Evolutionary conservation across 2,329 filamentous ascomycete genomes (phyloP).

Genomic region (Cercospora sojina): DNA sequence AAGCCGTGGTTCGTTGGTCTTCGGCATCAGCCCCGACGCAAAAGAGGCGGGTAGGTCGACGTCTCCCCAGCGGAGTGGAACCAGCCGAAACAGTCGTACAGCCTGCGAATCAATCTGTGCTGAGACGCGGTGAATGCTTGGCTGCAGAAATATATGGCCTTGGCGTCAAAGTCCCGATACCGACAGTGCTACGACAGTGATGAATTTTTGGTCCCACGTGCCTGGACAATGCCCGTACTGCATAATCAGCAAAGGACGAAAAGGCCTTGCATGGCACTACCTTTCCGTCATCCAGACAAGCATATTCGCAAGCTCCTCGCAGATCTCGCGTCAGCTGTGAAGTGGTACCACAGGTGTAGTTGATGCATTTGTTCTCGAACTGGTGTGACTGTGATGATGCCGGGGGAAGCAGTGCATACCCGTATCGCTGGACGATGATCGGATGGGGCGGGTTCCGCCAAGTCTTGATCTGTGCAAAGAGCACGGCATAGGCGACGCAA

Average conservation of each 20-base stretch:
- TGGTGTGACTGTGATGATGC: slow-evolving; percentile 3
- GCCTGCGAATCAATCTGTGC: not conserved
- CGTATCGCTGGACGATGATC: slow-evolving; percentile 3
- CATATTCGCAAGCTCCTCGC: slow-evolving; percentile 3
- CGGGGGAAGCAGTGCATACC: slow-evolving; percentile 6
- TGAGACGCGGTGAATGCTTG: slow-evolving; percentile 6
- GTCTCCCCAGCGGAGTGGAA: not conserved
- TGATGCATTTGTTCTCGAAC: not conserved
- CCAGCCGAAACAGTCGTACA: slow-evolving; percentile 2
- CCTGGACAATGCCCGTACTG: slow-evolving; percentile 22
- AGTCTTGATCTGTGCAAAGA: slow-evolving; percentile 2
- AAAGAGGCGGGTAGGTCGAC: not conserved
- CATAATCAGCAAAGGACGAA: slow-evolving; percentile 2
- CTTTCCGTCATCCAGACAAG: slow-evolving; percentile 7
- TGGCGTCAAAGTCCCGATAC: not conserved
- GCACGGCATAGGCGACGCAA: slow-evolving; percentile 5
- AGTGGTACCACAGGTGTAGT: slow-evolving; percentile 8
- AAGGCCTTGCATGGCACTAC: slow-evolving; percentile 7
- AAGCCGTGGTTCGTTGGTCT: not conserved
- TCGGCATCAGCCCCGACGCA: not conserved
- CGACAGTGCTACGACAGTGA: slow-evolving; percentile 5
- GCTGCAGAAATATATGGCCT: slow-evolving; percentile 2
- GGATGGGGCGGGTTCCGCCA: slow-evolving; percentile 2
- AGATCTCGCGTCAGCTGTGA: slow-evolving; percentile 1
- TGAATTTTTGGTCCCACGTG: slow-evolving; percentile 10